Conservation (phyloP, 176 grass and related monocot genomes). For the Poa pratensis region DNA sequence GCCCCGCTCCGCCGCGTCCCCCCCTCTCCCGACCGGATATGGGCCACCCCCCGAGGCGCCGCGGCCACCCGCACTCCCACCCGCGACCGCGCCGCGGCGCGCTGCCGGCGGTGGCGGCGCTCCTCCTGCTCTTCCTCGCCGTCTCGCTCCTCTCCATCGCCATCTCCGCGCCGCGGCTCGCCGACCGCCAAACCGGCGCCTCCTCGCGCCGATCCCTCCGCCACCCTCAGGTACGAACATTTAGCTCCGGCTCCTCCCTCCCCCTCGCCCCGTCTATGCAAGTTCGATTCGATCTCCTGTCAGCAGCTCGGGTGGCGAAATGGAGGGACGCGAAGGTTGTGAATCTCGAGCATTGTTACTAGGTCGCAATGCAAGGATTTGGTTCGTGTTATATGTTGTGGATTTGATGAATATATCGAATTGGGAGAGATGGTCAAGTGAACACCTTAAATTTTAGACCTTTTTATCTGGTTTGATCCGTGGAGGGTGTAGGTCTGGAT, state of each 20-base stretch:
- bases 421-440: background rate
- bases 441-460: background rate
- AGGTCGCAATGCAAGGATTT: background rate
- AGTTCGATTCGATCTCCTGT: conserved; percentile 26
- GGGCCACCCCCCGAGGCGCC: conserved; percentile 62
- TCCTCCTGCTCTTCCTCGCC: conserved; percentile 55
- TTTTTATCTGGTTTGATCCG: background rate
- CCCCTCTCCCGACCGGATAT: conserved; percentile 37
- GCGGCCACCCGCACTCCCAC: conserved; percentile 34
- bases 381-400: background rate
- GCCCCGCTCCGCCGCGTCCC: background rate
- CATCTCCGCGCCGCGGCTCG: conserved; percentile 65
- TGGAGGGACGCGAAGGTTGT: background rate
- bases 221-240: conserved; percentile 20
- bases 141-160: conserved; percentile 54
- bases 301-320: conserved; percentile 16
- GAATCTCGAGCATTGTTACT: background rate
- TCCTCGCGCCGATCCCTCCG: conserved; percentile 47
- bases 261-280: background rate
- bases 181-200: conserved; percentile 43
- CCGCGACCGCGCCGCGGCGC: conserved; percentile 48
- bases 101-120: conserved; percentile 43
- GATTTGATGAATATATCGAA: background rate
- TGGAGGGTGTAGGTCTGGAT: conserved; percentile 6
- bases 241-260: background rate